Percentiles rank a stretch among this genome's conserved stretches.
These are phyloP conservation scores for Pseudoneurospora amorphoporcata DNA, from an alignment of 495 filamentous ascomycete species.

Conservation along the genomic window DNA sequence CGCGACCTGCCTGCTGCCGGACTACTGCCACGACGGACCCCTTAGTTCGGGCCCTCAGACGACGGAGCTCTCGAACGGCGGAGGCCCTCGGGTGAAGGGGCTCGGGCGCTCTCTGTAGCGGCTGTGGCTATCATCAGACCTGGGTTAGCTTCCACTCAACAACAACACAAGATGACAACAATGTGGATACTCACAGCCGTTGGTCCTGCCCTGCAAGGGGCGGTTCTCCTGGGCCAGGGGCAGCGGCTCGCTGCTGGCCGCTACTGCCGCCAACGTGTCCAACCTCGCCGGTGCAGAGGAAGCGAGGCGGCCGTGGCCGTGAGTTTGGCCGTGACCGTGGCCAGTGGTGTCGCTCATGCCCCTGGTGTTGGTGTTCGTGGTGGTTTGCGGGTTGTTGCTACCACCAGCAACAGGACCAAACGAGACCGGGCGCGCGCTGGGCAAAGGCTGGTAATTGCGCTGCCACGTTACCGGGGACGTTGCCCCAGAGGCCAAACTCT, in stretches of 20 bases:
- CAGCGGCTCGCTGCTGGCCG: neutral
- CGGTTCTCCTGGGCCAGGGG: neutral
- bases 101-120: neutral
- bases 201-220: neutral
- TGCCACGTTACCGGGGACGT: neutral
- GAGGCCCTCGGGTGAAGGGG: neutral
- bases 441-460: neutral
- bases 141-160: neutral
- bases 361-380: neutral
- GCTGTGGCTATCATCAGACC: neutral
- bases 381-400: neutral
- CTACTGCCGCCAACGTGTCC: neutral
- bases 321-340: neutral
- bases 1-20: neutral
- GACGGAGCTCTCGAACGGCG: neutral
- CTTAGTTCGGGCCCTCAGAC: neutral
- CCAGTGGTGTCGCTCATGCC: neutral
- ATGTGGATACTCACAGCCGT: neutral
- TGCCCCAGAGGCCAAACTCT: neutral
- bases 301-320: neutral
- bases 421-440: neutral
- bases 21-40: neutral
- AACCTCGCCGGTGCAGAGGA: neutral
- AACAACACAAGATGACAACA: neutral
- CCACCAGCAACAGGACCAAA: neutral